A percentile compares a stretch with the other conserved stretches of the same genome.
Conservation (phyloP, 176 grass and related monocot genomes). For the Musa acuminata region DNA sequence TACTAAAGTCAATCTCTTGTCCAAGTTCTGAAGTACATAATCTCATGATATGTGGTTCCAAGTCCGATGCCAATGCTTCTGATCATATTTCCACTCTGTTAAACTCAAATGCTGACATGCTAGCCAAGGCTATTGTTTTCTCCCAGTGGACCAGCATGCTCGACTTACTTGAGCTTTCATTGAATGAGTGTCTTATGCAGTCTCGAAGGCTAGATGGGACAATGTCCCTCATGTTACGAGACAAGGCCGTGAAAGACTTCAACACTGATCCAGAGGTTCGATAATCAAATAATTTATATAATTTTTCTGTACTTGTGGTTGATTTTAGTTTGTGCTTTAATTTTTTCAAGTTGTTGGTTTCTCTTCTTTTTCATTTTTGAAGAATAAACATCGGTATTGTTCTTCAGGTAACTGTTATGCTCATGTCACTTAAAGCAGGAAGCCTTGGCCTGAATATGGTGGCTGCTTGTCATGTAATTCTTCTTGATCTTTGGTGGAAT, state of each 20-base stretch:
- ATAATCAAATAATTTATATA: not conserved
- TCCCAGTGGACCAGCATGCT: conserved; percentile 99
- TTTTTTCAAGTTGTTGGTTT: conserved; percentile 1
- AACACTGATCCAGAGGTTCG: conserved; percentile 90
- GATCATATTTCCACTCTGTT: not conserved
- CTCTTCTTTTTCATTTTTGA: not conserved
- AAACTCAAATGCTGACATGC: conserved; percentile 15
- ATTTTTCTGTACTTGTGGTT: too few relatives aligned
- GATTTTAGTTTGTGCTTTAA: not conserved
- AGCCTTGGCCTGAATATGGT: conserved; percentile 92
- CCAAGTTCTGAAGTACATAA: not conserved
- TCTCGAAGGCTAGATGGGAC: conserved; percentile 95
- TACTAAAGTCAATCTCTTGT: conserved; percentile 50
- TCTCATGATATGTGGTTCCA: conserved; percentile 4
- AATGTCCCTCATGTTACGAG: conserved; percentile 78
- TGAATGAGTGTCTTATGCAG: conserved; percentile 74
- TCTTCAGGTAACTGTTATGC: conserved; percentile 82
- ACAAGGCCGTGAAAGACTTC: conserved; percentile 81
- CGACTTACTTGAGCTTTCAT: conserved; percentile 69
- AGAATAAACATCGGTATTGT: conserved; percentile 4
- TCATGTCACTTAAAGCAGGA: conserved; percentile 90
- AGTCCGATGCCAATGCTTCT: not conserved
- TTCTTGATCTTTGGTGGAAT: conserved; percentile 97
- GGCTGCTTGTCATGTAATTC: conserved; percentile 85
- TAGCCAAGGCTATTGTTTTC: conserved; percentile 90